Percentiles rank a stretch among this genome's conserved stretches.
phyloP scores from a whole-genome alignment of 208 protist species.

The Crithidia acanthocephali region DNA sequence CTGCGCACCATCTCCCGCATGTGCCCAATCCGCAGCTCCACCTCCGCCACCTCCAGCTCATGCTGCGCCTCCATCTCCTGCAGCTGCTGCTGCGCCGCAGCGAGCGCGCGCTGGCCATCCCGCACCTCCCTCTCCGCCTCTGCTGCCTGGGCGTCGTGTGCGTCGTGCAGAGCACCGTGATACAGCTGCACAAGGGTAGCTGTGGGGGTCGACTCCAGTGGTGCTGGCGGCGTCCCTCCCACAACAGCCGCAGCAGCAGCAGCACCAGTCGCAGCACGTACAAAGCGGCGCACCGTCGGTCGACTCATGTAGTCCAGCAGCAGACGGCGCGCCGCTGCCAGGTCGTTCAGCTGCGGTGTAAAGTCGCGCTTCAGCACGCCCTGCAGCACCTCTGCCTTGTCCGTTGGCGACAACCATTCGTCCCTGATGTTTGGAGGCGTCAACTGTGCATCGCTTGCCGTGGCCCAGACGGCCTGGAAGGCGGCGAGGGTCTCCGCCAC shows the following conservation, averaged over 20 bases:
- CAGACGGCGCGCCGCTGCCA: slow-evolving; percentile 16
- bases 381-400: slow-evolving; percentile 26
- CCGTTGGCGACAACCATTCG: slow-evolving; percentile 23
- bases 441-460: slow-evolving; percentile 1
- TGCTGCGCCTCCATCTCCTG: slow-evolving; percentile 24
- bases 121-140: slow-evolving; percentile 18
- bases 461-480: slow-evolving; percentile 13
- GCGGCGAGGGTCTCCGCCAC: slow-evolving; percentile 16
- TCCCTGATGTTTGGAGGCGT: slow-evolving; percentile 22
- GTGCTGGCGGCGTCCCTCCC: neutral
- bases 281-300: slow-evolving; percentile 14
- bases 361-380: neutral
- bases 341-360: slow-evolving; percentile 18
- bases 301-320: slow-evolving; percentile 19
- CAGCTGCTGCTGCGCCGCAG: neutral
- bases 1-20: slow-evolving; percentile 59
- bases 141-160: slow-evolving; percentile 3
- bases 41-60: slow-evolving; percentile 15
- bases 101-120: neutral
- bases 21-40: slow-evolving; percentile 42
- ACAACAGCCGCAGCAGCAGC: neutral
- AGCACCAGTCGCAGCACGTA: neutral
- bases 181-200: slow-evolving; percentile 22
- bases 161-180: neutral
- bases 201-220: slow-evolving; percentile 12